Evolutionary conservation across 768 basidiomycete species (phyloP).

Genomic region (Tylopilus sp.): DNA sequence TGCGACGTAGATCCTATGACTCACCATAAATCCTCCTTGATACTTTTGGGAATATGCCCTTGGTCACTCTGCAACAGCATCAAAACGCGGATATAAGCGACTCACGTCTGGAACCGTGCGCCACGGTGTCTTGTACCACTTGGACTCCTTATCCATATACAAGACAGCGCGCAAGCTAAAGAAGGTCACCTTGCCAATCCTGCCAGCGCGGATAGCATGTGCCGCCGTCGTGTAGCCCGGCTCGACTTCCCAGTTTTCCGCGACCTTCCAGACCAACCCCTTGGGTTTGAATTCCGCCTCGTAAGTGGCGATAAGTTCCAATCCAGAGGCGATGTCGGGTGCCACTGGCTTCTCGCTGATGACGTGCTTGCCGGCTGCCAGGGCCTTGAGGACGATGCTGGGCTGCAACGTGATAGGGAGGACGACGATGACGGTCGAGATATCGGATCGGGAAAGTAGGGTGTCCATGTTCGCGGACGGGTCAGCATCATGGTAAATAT

Average conservation of each 20-base stretch:
- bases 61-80: not conserved
- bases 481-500: conserved; percentile 56
- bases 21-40: conserved; percentile 79
- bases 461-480: conserved; percentile 47
- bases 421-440: conserved; percentile 69
- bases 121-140: conserved; percentile 85
- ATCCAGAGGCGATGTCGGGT: conserved; percentile 60
- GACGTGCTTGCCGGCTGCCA: conserved; percentile 82
- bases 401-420: conserved; percentile 80
- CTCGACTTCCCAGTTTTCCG: conserved; percentile 75
- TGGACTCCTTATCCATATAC: conserved; percentile 56
- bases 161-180: conserved; percentile 57
- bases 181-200: conserved; percentile 68
- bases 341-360: conserved; percentile 87
- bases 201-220: conserved; percentile 49
- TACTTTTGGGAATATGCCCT: conserved; percentile 41
- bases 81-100: conserved; percentile 11
- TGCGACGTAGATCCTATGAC: conserved; percentile 22
- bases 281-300: conserved; percentile 60
- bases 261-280: conserved; percentile 75
- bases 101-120: conserved; percentile 75
- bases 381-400: conserved; percentile 54
- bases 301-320: conserved; percentile 64
- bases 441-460: conserved; percentile 65
- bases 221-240: conserved; percentile 46